Base-by-base conservation (phyloP, 345 rosid species). In the Populus alba region DNA sequence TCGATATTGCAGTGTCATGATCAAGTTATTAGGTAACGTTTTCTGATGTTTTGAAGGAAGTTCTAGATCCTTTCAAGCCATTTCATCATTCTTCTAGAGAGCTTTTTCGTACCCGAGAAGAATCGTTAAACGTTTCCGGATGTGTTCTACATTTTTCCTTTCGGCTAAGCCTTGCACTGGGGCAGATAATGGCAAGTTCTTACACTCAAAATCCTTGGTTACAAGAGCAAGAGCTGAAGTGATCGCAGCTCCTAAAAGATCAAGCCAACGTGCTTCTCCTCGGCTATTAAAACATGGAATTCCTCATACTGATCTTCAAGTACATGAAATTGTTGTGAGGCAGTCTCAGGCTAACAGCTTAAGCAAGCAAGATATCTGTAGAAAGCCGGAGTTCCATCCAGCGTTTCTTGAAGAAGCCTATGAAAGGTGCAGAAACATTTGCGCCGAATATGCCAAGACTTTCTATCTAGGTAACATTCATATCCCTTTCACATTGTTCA, bases 361-460 rank as follows among this genome's bases (percentile, higher is more conserved):
- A 6, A 73, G 45, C 67, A 31, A 25, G 31, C 77, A 83, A 29
- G 35, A 74, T 59, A 66, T 33, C 23, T 70, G 77, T 2, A 68
- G 72, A 71, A 87, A 78, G 71, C 83, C 87, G 0, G 71, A 77
- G 79, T 89, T 87, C 31, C 76, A 79, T 70, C 85, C 88, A 12
- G 29, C 23, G 72, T 88, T 89, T 76, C 87, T 89, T 3, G 84
- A 88, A 16, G 95, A 89, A 73, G 87, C 88, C 7, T 87, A 87
- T 38, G 86, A 81, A 16, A 85, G 80, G 33, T 88, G 92, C 81
- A 81, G 82, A 79, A 78, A 72, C 27, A 78, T 91, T 25, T 89
- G 92, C 20, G 83, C 88, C 5, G 88, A 89, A 79, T 86, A 91
- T 79, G 91, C 95, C 67, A 91, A 88, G 85, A 87, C 91, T 39